Percentiles rank a stretch among this genome's conserved stretches.
These are phyloP conservation scores for Eragrostis curvula DNA, from an alignment of 176 grass and related monocot species.

Conservation along the genomic window DNA sequence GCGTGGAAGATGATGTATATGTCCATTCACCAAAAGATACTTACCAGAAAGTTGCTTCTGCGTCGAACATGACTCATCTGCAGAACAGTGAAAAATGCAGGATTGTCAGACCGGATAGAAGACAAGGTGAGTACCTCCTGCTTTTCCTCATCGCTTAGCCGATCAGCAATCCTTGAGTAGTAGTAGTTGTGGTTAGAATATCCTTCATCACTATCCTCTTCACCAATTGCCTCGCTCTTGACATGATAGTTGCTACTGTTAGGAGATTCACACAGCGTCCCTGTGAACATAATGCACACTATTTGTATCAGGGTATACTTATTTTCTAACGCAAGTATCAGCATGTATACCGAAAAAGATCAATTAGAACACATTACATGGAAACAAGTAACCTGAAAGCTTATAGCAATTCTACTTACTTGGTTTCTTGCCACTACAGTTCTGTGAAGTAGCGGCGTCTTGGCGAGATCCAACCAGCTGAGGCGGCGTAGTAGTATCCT, in stretches of 20 bases:
- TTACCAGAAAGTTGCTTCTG: conserved; percentile 30
- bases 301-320: too few species aligned
- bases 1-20: too few species aligned
- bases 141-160: conserved; percentile 1
- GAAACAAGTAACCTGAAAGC: too few species aligned
- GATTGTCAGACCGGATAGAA: conserved; percentile 33
- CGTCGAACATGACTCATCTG: background rate
- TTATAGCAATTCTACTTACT: too few species aligned
- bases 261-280: conserved; percentile 8
- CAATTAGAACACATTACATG: background rate
- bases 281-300: conserved; percentile 17
- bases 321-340: background rate
- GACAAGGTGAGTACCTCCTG: conserved; percentile 15
- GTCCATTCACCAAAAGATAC: background rate
- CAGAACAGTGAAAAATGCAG: conserved; percentile 48
- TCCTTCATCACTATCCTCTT: conserved; percentile 20
- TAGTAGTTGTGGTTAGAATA: background rate
- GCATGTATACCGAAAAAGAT: background rate
- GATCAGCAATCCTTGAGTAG: background rate
- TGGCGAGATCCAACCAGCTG: too few species aligned
- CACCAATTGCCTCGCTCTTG: conserved; percentile 1
- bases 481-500: too few species aligned
- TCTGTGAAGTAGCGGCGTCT: too few species aligned
- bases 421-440: too few species aligned
- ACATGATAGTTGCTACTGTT: background rate